Evolutionary conservation across 768 basidiomycete species (phyloP), one percentile per base, ranked within the genome.

Genomic region (Kwoniella mangroviensis): DNA sequence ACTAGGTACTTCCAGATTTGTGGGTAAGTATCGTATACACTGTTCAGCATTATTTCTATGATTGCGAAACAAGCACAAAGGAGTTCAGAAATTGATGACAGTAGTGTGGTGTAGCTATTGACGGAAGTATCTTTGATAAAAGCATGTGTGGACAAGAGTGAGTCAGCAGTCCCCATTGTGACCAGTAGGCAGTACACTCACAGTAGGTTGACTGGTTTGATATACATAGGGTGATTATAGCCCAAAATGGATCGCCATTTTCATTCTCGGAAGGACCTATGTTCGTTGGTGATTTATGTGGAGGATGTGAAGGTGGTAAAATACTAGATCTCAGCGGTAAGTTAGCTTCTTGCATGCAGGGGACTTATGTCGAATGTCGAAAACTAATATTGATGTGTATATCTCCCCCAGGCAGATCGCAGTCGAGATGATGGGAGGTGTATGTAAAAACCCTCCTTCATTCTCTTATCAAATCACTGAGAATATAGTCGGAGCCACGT

Each of bases 191-290:
- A n/a, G n/a, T n/a, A n/a, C n/a, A n/a, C n/a, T n/a, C n/a, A n/a
- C n/a, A n/a, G n/a, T n/a, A n/a, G n/a, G n/a, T n/a, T n/a, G n/a
- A n/a, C n/a, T n/a, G n/a, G n/a, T n/a, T n/a, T n/a, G n/a, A n/a
- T n/a, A n/a, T n/a, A n/a, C n/a, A n/a, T n/a, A n/a, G 58, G 26
- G 58, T 60, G 6, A 41, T 34, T n/a, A 60, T 60, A 4, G 43
- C 58, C 13, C 58, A 60, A 2, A 43, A 60, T n/a, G 58, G 58
- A 41, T 4, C 34, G 21, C 58, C 58, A 2, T 43, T 60, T 41
- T 19, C 58, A n/a, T 60, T 60, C 41, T 60, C 58, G 17, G 58
- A 60, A 43, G 58, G 58, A 42, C 58, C 58, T 34, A 42, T 60
- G 7, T 60, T 42, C 22, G 58, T 60, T 26, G 58, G 58, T 17